Percentiles rank a stretch among this genome's conserved stretches.
phyloP scores from a whole-genome alignment of 768 basidiomycete species.

The Podaxis sp. region DNA sequence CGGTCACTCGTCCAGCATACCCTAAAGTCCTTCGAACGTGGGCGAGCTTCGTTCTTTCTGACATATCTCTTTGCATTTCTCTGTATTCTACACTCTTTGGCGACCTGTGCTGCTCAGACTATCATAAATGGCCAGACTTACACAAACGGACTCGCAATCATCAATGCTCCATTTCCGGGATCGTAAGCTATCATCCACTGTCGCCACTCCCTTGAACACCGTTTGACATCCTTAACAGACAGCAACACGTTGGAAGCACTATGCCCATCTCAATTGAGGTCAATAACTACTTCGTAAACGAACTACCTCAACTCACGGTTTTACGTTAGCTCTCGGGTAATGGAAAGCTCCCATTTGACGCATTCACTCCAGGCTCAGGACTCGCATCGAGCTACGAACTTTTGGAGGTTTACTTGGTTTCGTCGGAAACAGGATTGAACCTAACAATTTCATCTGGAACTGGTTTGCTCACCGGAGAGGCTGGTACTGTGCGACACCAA shows the following conservation, averaged over 20 bases:
- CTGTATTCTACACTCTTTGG: constrained; percentile 12
- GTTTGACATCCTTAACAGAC: constrained; percentile 19
- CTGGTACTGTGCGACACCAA: constrained; percentile 40
- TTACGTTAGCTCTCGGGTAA: constrained; percentile 39
- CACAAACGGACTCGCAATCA: constrained; percentile 38
- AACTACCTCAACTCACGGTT: neutral
- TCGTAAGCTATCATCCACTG: constrained; percentile 24
- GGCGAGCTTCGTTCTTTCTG: neutral
- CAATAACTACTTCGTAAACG: constrained; percentile 1
- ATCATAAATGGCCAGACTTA: constrained; percentile 31
- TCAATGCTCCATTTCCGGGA: constrained; percentile 31
- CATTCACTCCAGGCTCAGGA: constrained; percentile 33
- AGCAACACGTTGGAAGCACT: constrained; percentile 27
- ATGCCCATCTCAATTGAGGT: constrained; percentile 31
- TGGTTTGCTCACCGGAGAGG: constrained; percentile 35
- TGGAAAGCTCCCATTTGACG: constrained; percentile 37
- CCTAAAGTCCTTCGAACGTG: neutral
- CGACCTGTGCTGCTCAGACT: constrained; percentile 22
- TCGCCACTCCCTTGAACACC: neutral
- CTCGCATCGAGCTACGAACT: constrained; percentile 35
- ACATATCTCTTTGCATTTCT: constrained; percentile 9
- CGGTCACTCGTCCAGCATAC: neutral
- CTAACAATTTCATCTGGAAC: constrained; percentile 39
- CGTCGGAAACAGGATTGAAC: constrained; percentile 35
- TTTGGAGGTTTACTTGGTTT: constrained; percentile 45